Percentiles rank a stretch among this genome's conserved stretches.
Conservation (phyloP, 192 early-diverging fungal genomes). For the Rhizoclosmatium globosum region DNA sequence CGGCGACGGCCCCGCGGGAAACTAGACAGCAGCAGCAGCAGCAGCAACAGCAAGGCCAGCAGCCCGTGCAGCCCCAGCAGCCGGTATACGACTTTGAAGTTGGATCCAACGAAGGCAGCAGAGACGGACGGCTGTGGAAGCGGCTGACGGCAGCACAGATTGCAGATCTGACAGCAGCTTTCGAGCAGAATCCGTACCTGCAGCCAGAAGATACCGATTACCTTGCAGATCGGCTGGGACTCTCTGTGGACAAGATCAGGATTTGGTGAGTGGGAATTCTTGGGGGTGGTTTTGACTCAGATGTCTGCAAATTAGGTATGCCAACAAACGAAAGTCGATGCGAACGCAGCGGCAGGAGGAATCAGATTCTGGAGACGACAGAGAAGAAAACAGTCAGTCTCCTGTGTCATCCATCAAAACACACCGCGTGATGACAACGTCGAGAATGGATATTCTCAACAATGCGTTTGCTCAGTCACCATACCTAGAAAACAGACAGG, state of each 20-base stretch:
- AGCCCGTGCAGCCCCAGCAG: background rate
- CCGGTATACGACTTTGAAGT: background rate
- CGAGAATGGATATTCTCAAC: background rate
- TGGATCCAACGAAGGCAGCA: background rate
- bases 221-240: background rate
- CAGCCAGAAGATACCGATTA: background rate
- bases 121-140: background rate
- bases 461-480: background rate
- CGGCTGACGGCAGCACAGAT: background rate
- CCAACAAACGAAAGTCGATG: constrained; percentile 4
- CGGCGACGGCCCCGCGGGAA: background rate
- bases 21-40: background rate
- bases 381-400: background rate
- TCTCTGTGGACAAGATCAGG: constrained; percentile 4
- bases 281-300: background rate
- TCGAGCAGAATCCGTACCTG: background rate
- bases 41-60: background rate
- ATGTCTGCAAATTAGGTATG: background rate
- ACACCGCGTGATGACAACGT: background rate
- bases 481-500: background rate
- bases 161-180: background rate
- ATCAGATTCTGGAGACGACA: background rate
- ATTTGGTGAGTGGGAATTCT: background rate
- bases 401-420: background rate
- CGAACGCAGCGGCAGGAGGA: background rate